Evolutionary conservation across 805 yeast species (phyloP).

Genomic region (Yarrowia keelungensis): DNA sequence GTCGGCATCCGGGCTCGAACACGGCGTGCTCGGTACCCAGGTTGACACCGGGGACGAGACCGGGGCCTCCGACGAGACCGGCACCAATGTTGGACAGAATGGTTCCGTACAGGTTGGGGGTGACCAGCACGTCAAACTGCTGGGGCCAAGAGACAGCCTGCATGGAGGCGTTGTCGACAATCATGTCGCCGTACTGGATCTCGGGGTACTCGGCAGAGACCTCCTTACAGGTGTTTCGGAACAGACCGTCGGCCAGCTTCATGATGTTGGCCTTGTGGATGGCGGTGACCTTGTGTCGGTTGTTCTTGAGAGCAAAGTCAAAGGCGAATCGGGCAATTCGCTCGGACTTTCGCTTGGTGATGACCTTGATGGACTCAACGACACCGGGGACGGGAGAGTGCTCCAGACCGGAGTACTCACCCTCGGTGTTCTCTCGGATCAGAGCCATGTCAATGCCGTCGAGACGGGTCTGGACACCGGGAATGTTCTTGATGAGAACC

Average conservation of each 20-base stretch:
- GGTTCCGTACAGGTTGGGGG: conserved; percentile 98
- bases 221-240: conserved; percentile 90
- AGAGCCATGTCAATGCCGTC: conserved; percentile 89
- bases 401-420: conserved; percentile 98
- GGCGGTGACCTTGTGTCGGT: conserved; percentile 92
- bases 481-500: conserved; percentile 90
- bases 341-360: conserved; percentile 93
- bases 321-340: conserved; percentile 97
- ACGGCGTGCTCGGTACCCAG: conserved; percentile 97
- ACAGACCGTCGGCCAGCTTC: conserved; percentile 98
- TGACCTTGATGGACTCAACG: conserved; percentile 93
- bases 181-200: conserved; percentile 84
- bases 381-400: conserved; percentile 98
- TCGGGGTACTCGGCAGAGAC: conserved; percentile 86
- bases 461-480: conserved; percentile 91
- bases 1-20: conserved; percentile 99
- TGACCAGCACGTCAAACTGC: conserved; percentile 96
- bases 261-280: conserved; percentile 99
- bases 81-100: conserved; percentile 98
- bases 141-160: conserved; percentile 98
- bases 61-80: conserved; percentile 97
- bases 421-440: conserved; percentile 99
- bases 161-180: conserved; percentile 99
- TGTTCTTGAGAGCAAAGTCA: conserved; percentile 91
- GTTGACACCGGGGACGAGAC: conserved; percentile 97